Evolutionary conservation across 192 early-diverging fungal genomes (phyloP).

Genomic region (Rhizophagus clarus): DNA sequence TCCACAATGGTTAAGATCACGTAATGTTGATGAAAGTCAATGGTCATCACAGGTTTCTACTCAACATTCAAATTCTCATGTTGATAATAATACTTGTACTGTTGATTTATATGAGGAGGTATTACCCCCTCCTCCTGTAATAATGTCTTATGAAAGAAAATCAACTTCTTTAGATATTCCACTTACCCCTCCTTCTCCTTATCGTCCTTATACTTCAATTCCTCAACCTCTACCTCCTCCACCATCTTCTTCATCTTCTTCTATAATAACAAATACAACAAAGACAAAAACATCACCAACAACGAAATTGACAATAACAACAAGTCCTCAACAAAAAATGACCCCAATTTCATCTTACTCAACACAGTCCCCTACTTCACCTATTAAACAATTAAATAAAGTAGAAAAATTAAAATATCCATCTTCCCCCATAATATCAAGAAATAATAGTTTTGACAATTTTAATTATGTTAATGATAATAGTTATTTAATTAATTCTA

Average conservation of each 20-base stretch:
- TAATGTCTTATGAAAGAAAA: not conserved
- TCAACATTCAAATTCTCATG: not conserved
- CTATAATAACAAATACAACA: too few relatives aligned
- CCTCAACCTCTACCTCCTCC: not conserved
- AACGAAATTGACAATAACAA: not conserved
- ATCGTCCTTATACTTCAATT: not conserved
- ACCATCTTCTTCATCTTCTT: not conserved
- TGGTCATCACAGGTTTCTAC: not conserved
- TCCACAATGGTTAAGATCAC: not conserved
- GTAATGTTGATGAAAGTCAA: not conserved
- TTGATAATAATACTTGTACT: not conserved
- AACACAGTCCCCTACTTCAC: not conserved
- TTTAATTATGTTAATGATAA: not conserved
- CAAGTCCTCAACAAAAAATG: not conserved
- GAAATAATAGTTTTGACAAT: not conserved
- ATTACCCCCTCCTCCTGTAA: not conserved
- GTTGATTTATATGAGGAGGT: not conserved
- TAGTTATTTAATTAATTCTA: not conserved
- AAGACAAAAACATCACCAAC: not conserved
- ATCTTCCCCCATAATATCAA: not conserved
- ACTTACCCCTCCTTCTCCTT: conserved; percentile 17
- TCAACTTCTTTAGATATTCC: not conserved
- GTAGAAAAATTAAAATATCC: conserved; percentile 13
- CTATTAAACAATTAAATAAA: not conserved
- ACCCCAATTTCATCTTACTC: too few relatives aligned